Evolutionary conservation across 176 grass and related monocot genomes (phyloP).

Genomic region (Stipa capillata): DNA sequence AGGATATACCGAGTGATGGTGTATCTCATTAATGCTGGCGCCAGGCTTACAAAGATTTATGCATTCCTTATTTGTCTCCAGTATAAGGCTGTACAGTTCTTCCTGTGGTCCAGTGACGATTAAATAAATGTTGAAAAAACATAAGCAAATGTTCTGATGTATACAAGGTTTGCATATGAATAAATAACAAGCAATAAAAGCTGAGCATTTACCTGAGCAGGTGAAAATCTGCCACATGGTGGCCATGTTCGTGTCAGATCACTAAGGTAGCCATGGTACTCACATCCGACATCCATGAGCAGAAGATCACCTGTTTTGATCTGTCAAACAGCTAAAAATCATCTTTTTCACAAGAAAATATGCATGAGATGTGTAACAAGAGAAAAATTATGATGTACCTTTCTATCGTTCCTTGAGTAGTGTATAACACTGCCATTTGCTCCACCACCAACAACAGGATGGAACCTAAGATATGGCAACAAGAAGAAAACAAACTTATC

Average conservation of each 20-base stretch:
- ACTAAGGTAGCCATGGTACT: constrained; percentile 95
- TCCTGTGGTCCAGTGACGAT: constrained; percentile 42
- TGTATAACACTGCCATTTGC: constrained; percentile 88
- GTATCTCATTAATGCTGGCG: constrained; percentile 63
- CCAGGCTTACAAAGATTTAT: constrained; percentile 94
- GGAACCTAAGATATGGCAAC: constrained; percentile 55
- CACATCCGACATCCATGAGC: constrained; percentile 96
- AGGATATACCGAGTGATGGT: constrained; percentile 59
- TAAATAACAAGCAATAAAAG: not conserved
- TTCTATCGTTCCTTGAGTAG: constrained; percentile 88
- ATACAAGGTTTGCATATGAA: not conserved
- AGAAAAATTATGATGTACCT: constrained; percentile 34
- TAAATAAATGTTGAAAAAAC: not conserved
- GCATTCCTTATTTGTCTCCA: constrained; percentile 94
- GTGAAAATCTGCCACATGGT: constrained; percentile 68
- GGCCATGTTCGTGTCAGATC: constrained; percentile 88
- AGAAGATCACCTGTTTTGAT: constrained; percentile 74
- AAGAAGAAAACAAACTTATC: too few species aligned
- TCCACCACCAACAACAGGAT: constrained; percentile 88
- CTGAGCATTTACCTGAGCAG: constrained; percentile 59
- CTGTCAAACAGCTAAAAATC: constrained; percentile 43
- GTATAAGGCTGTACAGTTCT: constrained; percentile 84
- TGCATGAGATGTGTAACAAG: not conserved
- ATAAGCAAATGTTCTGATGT: not conserved
- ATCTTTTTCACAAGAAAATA: constrained; percentile 40